Conservation (phyloP, 148 eudicot genomes). For the Rhododendron simsii region DNA sequence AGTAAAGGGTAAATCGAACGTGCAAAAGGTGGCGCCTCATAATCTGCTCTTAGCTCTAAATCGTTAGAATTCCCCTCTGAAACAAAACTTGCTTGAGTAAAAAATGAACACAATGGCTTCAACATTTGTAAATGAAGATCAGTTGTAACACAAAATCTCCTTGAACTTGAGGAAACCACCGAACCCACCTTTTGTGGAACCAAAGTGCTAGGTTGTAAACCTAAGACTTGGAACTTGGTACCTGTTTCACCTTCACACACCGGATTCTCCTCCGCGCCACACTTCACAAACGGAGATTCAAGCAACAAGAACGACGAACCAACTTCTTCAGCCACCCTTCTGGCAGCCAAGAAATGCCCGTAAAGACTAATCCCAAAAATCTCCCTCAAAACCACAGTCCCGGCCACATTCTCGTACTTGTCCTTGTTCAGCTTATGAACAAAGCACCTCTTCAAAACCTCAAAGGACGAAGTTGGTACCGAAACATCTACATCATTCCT, state of each 20-base stretch:
- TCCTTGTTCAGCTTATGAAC: conserved; percentile 53
- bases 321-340: conserved; percentile 61
- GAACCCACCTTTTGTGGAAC: conserved; percentile 41
- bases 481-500: conserved; percentile 22
- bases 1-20: conserved; percentile 68
- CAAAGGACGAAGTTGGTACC: conserved; percentile 74
- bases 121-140: conserved; percentile 54
- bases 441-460: conserved; percentile 71
- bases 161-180: conserved; percentile 25
- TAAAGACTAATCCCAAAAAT: conserved; percentile 78
- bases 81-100: conserved; percentile 28
- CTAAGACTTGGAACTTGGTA: conserved; percentile 36
- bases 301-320: conserved; percentile 68
- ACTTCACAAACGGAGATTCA: conserved; percentile 47
- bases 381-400: conserved; percentile 73
- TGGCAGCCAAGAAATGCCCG: conserved; percentile 66
- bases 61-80: conserved; percentile 13
- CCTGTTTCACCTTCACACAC: conserved; percentile 24
- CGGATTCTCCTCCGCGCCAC: conserved; percentile 15
- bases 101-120: conserved; percentile 37
- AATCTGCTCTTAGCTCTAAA: conserved; percentile 41
- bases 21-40: conserved; percentile 76
- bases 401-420: conserved; percentile 71
- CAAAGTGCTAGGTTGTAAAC: conserved; percentile 44
- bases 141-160: conserved; percentile 32